Evolutionary conservation across 352 stramenopile genomes (phyloP), one percentile per base, ranked within the genome.

Genomic region (Globisporangium apiculatum): DNA sequence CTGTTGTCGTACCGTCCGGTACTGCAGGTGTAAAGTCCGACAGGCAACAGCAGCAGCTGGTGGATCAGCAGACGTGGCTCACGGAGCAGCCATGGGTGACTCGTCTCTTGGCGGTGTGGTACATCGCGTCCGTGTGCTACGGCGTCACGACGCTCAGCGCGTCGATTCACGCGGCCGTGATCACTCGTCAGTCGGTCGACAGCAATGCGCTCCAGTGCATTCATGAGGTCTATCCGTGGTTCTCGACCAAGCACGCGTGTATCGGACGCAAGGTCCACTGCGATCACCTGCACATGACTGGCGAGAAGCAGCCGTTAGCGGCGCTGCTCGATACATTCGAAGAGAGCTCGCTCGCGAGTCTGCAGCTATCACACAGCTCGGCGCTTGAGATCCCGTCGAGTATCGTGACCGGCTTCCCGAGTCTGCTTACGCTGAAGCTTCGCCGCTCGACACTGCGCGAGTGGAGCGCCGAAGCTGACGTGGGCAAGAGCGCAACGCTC

Each of bases 201-300:
- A 17, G 14, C 42, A n/a, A 12, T 17, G 42, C 42, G 15, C 8
- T 48, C 15, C 8, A 15, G 42, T 48, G 42, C 42, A 12, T 48
- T n/a, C 42, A 48, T 12, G 11, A 48, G 15, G 47, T 60, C 9
- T 51, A 60, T 15, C 45, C 54, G 24, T 60, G 54, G 54, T 36
- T 60, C 5, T 47, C 54, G 4, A 48, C 45, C 0, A 60, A 60
- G 15, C 10, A 60, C 51, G 45, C 54, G 7, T 60, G 45, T 12
- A 43, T 51, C 7, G 54, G 54, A 1, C 36, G 54, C 40, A 37
- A 36, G 6, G 40, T 60, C 38, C 15, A 60, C 24, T 60, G 54
- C 54, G 4, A 8, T 6, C 10, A 1, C 2, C 31, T 48, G 2
- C 35, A 8, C 3, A 53, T 10, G 45, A 53, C 11, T 17, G 42